These are phyloP conservation scores for Coniella vitis DNA, from an alignment of 2,329 filamentous ascomycete genomes.

Conservation along the genomic window DNA sequence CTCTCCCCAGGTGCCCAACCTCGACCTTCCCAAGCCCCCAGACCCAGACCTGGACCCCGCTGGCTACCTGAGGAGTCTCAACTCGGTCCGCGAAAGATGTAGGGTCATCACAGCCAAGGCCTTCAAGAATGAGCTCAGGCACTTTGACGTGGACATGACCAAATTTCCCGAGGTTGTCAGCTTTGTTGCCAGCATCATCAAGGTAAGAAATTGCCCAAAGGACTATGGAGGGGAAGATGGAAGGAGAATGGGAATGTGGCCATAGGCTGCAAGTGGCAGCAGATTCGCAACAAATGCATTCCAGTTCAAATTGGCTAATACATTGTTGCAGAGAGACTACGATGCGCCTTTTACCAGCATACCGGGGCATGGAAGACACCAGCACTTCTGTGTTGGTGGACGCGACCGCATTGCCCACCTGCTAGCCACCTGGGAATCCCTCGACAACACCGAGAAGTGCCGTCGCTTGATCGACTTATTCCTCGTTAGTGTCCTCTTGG, in stretches of 20 bases:
- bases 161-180: slow-evolving; percentile 79
- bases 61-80: slow-evolving; percentile 83
- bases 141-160: slow-evolving; percentile 82
- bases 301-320: slow-evolving; percentile 1
- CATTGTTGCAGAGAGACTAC: slow-evolving; percentile 41
- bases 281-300: background rate
- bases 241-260: background rate
- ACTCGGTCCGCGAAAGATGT: slow-evolving; percentile 76
- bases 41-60: slow-evolving; percentile 84
- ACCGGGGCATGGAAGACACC: slow-evolving; percentile 79
- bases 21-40: slow-evolving; percentile 76
- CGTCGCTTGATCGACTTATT: slow-evolving; percentile 73
- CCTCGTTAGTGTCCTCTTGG: slow-evolving; percentile 71
- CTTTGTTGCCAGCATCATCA: slow-evolving; percentile 91
- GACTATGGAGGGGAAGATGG: background rate
- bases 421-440: slow-evolving; percentile 56
- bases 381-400: slow-evolving; percentile 78
- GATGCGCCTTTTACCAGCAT: slow-evolving; percentile 55
- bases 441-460: slow-evolving; percentile 68
- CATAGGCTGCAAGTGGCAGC: background rate
- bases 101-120: slow-evolving; percentile 70
- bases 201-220: slow-evolving; percentile 53
- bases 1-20: slow-evolving; percentile 56
- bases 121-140: slow-evolving; percentile 66
- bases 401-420: slow-evolving; percentile 67